Conservation (phyloP, 2,329 filamentous ascomycete species). For the Phyllosticta capitalensis region DNA sequence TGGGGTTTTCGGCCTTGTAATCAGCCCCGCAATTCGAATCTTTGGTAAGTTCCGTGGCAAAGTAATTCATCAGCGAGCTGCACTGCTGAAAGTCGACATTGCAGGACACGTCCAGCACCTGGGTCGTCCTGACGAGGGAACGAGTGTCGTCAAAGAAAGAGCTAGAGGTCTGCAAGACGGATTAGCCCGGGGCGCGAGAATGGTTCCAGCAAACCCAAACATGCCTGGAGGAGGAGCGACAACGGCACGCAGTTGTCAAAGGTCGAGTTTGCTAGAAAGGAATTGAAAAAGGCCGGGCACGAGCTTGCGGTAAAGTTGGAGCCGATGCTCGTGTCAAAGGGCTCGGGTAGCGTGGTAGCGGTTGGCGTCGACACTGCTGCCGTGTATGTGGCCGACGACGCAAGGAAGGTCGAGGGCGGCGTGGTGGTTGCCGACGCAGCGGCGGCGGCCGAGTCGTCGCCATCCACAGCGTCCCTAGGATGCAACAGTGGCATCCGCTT, state of each 20-base stretch:
- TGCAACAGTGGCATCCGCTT: slow-evolving; percentile 10
- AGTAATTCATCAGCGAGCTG: slow-evolving; percentile 50
- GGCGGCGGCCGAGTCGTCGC: slow-evolving; percentile 4
- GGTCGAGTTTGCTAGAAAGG: slow-evolving; percentile 54
- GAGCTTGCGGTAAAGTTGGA: slow-evolving; percentile 43
- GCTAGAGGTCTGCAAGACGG: slow-evolving; percentile 55
- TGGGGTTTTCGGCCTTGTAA: slow-evolving; percentile 54
- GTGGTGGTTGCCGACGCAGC: slow-evolving; percentile 4
- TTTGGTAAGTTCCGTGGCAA: slow-evolving; percentile 57
- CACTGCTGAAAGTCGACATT: slow-evolving; percentile 57
- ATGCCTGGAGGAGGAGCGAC: slow-evolving; percentile 71
- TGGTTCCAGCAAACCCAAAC: slow-evolving; percentile 16
- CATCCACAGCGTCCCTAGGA: not conserved
- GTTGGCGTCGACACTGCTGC: slow-evolving; percentile 10
- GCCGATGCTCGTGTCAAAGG: slow-evolving; percentile 40
- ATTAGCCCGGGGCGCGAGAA: slow-evolving; percentile 13
- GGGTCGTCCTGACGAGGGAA: slow-evolving; percentile 61
- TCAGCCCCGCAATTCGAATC: slow-evolving; percentile 62
- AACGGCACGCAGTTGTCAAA: slow-evolving; percentile 72
- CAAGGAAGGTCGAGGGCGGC: slow-evolving; percentile 2
- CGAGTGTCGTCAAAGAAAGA: slow-evolving; percentile 74
- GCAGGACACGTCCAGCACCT: slow-evolving; percentile 72
- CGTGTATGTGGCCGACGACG: not conserved
- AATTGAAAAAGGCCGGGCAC: slow-evolving; percentile 60
- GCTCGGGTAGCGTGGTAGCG: slow-evolving; percentile 24